Conservation (phyloP, 345 rosid species). For the Lagerstroemia speciosa region DNA sequence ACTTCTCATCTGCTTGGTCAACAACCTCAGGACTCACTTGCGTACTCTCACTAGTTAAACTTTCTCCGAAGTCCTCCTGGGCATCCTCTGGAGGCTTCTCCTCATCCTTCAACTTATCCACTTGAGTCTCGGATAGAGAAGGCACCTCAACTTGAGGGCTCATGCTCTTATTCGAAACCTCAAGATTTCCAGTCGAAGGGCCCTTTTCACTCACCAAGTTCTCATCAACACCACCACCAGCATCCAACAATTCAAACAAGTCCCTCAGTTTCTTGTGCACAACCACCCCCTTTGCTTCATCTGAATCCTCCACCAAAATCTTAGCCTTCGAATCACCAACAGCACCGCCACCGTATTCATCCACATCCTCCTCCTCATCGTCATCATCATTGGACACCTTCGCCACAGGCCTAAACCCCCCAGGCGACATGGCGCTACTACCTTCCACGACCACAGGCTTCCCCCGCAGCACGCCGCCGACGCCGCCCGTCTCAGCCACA, state of each 20-base stretch:
- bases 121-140: slow-evolving; percentile 10
- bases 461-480: slow-evolving; percentile 8
- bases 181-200: not conserved
- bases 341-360: slow-evolving; percentile 11
- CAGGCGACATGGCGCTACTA: slow-evolving; percentile 10
- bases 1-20: slow-evolving; percentile 14
- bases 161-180: slow-evolving; percentile 10
- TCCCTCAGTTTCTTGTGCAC: slow-evolving; percentile 14
- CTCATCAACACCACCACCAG: slow-evolving; percentile 2
- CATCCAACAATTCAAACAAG: slow-evolving; percentile 9
- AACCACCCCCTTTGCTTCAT: slow-evolving; percentile 24
- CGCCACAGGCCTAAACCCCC: slow-evolving; percentile 17
- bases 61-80: not conserved
- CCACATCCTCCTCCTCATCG: slow-evolving; percentile 13
- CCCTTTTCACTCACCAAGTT: slow-evolving; percentile 1
- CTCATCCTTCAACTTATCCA: slow-evolving; percentile 19
- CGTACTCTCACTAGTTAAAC: not conserved
- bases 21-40: not conserved
- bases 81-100: slow-evolving; percentile 14
- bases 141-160: slow-evolving; percentile 4
- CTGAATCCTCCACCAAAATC: slow-evolving; percentile 1
- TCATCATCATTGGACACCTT: slow-evolving; percentile 12
- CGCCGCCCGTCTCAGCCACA: slow-evolving; percentile 15
- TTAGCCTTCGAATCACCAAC: slow-evolving; percentile 6
- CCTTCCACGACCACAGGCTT: not conserved